Percentiles rank a stretch among this genome's conserved stretches.
These are phyloP conservation scores for Spathaspora gorwiae DNA, from an alignment of 805 yeast species.

Conservation along the genomic window DNA sequence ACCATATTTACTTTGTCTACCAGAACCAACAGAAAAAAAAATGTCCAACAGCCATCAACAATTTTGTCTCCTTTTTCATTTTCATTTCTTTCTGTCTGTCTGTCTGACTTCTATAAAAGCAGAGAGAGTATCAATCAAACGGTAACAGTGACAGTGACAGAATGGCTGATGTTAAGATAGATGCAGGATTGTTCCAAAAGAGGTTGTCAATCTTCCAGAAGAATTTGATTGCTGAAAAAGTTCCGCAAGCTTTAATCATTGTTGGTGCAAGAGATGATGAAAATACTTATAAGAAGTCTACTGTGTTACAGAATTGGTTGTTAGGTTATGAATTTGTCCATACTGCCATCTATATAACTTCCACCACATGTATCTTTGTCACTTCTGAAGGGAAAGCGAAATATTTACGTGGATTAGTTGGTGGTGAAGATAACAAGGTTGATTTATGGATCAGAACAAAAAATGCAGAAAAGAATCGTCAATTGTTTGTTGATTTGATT, in stretches of 20 bases:
- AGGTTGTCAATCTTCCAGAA: constrained; percentile 43
- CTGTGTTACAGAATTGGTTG: constrained; percentile 85
- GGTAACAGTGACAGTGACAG: neutral
- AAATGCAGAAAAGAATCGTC: constrained; percentile 71
- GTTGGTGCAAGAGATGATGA: constrained; percentile 86
- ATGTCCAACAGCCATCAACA: too few species aligned
- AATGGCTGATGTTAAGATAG: constrained; percentile 61
- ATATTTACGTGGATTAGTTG: constrained; percentile 56
- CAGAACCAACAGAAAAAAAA: too few species aligned
- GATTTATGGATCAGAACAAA: constrained; percentile 73
- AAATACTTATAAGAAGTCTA: constrained; percentile 84
- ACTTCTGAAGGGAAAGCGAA: constrained; percentile 85
- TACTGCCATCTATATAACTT: constrained; percentile 65
- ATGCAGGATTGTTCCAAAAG: constrained; percentile 47
- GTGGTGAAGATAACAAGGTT: constrained; percentile 31
- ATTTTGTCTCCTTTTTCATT: too few species aligned
- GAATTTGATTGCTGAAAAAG: constrained; percentile 19
- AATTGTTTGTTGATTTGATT: constrained; percentile 56
- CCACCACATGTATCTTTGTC: constrained; percentile 55
- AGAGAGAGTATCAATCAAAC: too few species aligned
- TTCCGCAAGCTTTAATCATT: constrained; percentile 46
- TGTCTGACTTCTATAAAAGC: too few species aligned
- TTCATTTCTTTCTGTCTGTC: too few species aligned
- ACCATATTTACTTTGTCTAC: too few species aligned
- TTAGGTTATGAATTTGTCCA: constrained; percentile 96